Evolutionary conservation across 768 basidiomycete species (phyloP), one percentile per base, ranked within the genome.

Genomic region (Suillus occidentalis): DNA sequence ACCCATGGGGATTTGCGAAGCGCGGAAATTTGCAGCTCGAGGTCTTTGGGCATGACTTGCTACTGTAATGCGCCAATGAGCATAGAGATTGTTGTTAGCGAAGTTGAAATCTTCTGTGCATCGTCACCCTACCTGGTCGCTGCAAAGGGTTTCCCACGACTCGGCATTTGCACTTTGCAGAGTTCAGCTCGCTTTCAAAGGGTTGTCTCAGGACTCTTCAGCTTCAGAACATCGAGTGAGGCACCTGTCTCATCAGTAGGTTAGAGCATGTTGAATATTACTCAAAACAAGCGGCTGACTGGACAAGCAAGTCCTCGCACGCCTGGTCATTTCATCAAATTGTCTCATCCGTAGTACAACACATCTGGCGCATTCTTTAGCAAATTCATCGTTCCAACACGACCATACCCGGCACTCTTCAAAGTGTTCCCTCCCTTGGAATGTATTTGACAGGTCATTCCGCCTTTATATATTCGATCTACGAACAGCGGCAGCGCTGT

Each of bases 1-100:
- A 58, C 56, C 56, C 56, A 58, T 25, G 22, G 22, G 0, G 37
- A 39, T 25, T 58, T 58, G 56, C 22, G 56, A 58, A 58, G 56
- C 18, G 16, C 6, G 37, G 37, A 58, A 18, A 58, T 25, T 39
- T 58, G 56, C 37, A 25, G 14, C 5, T 58, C 56, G 10, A 58
- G n/a, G 18, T 55, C 53, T 16, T 39, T 18, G 16, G 37, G 25
- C 37, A 58, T 58, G 37, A 16, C 39, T 16, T 39, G 36, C 37
- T 25, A 16, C 34, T 36, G 34, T 36, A 4, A 36, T 16, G 13
- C 5, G 22, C 37, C 14, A 57, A n/a, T 7, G n/a, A 57, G 4
- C 34, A 18, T 53, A 16, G 18, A 36, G 34, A 36, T 20, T 9
- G 4, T 55, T 5, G 20, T 55, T n/a, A 55, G 20, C 18, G 1